Conservation (phyloP, 2,329 filamentous ascomycete species). For the Ophiocordyceps sinensis region DNA sequence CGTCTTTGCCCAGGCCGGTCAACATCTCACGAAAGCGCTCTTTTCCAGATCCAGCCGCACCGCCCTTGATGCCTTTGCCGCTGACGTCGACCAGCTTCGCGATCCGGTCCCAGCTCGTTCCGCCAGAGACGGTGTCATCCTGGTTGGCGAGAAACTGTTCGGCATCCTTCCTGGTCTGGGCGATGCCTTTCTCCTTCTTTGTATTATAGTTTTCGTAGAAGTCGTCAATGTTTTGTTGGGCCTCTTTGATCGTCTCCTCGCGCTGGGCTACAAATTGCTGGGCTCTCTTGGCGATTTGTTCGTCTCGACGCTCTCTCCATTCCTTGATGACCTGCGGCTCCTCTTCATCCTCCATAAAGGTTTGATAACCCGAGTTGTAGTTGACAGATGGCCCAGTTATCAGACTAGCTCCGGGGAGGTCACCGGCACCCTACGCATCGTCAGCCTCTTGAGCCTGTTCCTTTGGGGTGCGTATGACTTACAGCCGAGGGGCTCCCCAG, state of each 20-base stretch:
- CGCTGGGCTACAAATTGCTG: slow-evolving; percentile 74
- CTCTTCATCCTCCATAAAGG: slow-evolving; percentile 51
- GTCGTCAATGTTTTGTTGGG: slow-evolving; percentile 89
- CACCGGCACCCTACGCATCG: slow-evolving; percentile 13
- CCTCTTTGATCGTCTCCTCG: slow-evolving; percentile 72
- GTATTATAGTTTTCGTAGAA: slow-evolving; percentile 99
- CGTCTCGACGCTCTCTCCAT: slow-evolving; percentile 85
- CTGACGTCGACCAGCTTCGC: slow-evolving; percentile 95
- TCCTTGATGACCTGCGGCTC: slow-evolving; percentile 80
- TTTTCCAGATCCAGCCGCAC: slow-evolving; percentile 82
- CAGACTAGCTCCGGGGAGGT: slow-evolving; percentile 13
- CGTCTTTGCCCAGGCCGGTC: slow-evolving; percentile 78
- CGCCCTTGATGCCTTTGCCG: slow-evolving; percentile 79
- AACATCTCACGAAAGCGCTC: slow-evolving; percentile 89
- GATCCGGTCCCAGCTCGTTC: slow-evolving; percentile 97
- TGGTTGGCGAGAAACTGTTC: slow-evolving; percentile 81
- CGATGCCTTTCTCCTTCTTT: slow-evolving; percentile 88
- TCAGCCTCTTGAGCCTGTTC: slow-evolving; percentile 1
- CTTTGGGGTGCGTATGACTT: slow-evolving; percentile 5
- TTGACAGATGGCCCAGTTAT: slow-evolving; percentile 61
- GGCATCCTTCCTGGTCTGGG: slow-evolving; percentile 79
- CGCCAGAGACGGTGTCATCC: slow-evolving; percentile 86
- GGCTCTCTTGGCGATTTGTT: slow-evolving; percentile 67
- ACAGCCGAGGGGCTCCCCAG: slow-evolving; percentile 33
- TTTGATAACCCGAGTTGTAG: slow-evolving; percentile 47